Conservation (phyloP, 1,284 basidiomycete genomes). For the Xerocomus amazonicus region DNA sequence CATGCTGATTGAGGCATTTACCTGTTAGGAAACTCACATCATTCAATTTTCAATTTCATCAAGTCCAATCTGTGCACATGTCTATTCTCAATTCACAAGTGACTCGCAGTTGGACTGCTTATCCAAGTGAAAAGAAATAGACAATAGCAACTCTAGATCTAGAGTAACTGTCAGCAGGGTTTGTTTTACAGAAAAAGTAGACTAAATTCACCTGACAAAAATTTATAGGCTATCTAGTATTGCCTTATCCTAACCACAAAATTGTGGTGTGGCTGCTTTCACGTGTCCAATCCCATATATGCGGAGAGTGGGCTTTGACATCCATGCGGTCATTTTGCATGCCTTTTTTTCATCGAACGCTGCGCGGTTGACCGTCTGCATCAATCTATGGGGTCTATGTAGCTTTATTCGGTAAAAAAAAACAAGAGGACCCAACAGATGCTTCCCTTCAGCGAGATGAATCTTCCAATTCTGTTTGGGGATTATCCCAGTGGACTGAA, state of each 20-base stretch:
- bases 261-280: neutral
- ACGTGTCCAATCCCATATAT: neutral
- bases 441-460: slow-evolving; percentile 7
- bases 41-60: too few relatives aligned
- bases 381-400: slow-evolving; percentile 10
- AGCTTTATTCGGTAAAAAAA: slow-evolving; percentile 18
- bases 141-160: neutral
- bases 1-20: slow-evolving; percentile 3
- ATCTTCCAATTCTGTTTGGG: slow-evolving; percentile 7
- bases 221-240: neutral
- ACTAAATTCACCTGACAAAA: slow-evolving; percentile 7
- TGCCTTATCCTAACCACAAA: neutral
- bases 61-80: too few relatives aligned
- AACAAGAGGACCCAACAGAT: slow-evolving; percentile 8
- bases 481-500: slow-evolving; percentile 3
- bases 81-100: neutral
- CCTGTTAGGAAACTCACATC: neutral
- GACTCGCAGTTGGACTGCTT: neutral
- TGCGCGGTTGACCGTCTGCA: neutral
- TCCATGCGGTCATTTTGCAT: neutral
- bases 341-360: slow-evolving; percentile 2
- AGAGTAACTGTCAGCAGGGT: slow-evolving; percentile 6
- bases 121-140: neutral
- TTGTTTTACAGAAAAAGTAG: neutral
- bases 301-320: neutral